phyloP scores from a whole-genome alignment of 2,329 filamentous ascomycete genomes.

The Xylariales sp. region DNA sequence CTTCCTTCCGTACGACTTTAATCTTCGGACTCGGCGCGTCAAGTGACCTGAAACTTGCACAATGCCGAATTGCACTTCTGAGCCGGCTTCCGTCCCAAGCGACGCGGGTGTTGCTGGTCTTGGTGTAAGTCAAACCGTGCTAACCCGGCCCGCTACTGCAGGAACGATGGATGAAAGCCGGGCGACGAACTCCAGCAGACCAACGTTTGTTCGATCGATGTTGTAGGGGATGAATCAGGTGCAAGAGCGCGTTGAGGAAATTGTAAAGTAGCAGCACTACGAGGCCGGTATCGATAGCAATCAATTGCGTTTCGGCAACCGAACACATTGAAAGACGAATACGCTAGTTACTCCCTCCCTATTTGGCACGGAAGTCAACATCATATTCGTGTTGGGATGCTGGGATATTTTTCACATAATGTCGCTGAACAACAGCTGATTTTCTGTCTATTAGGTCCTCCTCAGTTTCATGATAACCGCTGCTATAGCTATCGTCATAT shows the following conservation, averaged over 20 bases:
- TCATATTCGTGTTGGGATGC: neutral
- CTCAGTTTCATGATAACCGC: constrained; percentile 65
- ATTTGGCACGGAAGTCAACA: too few relatives aligned
- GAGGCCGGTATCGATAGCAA: too few relatives aligned
- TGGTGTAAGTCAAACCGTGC: neutral
- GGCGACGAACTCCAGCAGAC: too few relatives aligned
- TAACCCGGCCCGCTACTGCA: neutral
- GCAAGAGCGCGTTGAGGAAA: too few relatives aligned
- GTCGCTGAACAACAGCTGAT: too few relatives aligned
- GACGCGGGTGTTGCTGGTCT: neutral
- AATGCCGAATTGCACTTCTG: neutral
- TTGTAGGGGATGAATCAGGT: too few relatives aligned
- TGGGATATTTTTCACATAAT: neutral
- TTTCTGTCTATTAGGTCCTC: constrained; percentile 44
- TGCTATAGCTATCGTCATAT: constrained; percentile 49
- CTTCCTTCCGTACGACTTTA: neutral
- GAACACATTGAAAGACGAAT: too few relatives aligned
- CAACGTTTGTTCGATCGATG: too few relatives aligned
- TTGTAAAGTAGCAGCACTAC: too few relatives aligned
- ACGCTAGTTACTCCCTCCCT: too few relatives aligned
- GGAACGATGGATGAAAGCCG: neutral
- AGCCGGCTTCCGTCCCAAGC: neutral
- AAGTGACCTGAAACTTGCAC: neutral
- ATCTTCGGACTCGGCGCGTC: neutral
- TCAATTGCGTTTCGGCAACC: too few relatives aligned